A percentile compares a stretch with the other conserved stretches of the same genome.
These are phyloP conservation scores for Mucor racemosus DNA, from an alignment of 371 early-diverging fungal species.

Conservation along the genomic window DNA sequence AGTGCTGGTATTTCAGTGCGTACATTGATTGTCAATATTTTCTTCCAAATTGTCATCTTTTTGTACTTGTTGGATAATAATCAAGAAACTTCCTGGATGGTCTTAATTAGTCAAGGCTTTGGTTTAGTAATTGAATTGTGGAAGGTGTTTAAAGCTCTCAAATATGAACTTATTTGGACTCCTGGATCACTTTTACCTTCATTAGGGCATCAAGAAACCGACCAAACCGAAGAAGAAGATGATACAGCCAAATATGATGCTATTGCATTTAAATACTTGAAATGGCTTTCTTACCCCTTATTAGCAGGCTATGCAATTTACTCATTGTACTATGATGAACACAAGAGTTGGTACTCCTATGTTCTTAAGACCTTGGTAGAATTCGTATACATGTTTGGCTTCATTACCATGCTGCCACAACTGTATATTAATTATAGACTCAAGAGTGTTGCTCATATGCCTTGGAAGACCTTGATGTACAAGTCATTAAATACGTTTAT, in stretches of 20 bases:
- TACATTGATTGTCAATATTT: constrained; percentile 80
- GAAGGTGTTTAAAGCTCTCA: constrained; percentile 90
- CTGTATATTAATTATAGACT: constrained; percentile 93
- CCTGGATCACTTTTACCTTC: constrained; percentile 49
- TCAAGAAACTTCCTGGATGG: constrained; percentile 86
- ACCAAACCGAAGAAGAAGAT: constrained; percentile 68
- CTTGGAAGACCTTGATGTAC: constrained; percentile 93
- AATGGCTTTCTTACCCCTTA: constrained; percentile 81
- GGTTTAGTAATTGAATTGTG: constrained; percentile 88
- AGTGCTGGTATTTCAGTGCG: constrained; percentile 88
- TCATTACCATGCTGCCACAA: constrained; percentile 93
- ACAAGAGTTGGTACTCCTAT: constrained; percentile 94
- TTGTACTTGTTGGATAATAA: constrained; percentile 89
- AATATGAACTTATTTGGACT: constrained; percentile 58
- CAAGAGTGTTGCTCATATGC: constrained; percentile 88
- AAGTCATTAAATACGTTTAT: constrained; percentile 94
- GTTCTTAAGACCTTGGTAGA: constrained; percentile 88
- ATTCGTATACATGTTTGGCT: constrained; percentile 86
- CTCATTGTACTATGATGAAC: constrained; percentile 81
- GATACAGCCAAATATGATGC: constrained; percentile 89
- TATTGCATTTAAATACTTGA: constrained; percentile 87
- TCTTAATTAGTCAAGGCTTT: constrained; percentile 79
- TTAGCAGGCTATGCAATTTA: constrained; percentile 85
- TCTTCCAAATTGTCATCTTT: constrained; percentile 87
- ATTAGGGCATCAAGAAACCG: constrained; percentile 34